A percentile compares a stretch with the other conserved stretches of the same genome.
Evolutionary conservation across 805 yeast genomes (phyloP).

Genomic region (Lipomyces kockii): DNA sequence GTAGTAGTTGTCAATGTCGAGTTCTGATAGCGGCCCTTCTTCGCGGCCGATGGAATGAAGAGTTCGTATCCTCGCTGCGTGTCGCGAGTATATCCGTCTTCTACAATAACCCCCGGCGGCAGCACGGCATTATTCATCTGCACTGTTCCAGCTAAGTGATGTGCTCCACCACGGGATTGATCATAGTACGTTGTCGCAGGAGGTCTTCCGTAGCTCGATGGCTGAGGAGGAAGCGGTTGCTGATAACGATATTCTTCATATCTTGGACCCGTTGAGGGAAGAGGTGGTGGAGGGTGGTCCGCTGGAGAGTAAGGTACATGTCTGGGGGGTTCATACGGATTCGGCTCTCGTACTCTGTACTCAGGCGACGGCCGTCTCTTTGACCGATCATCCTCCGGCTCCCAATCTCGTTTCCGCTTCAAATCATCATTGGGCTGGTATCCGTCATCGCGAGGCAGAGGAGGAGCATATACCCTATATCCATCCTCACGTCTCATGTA

Average conservation of each 20-base stretch:
- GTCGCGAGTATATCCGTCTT: constrained; percentile 32
- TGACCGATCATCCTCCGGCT: neutral
- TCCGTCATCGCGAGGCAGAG: neutral
- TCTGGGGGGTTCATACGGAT: neutral
- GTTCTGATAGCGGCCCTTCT: constrained; percentile 18
- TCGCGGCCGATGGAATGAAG: constrained; percentile 32
- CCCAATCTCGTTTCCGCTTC: constrained; percentile 18
- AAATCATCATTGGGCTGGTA: constrained; percentile 16
- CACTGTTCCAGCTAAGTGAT: neutral
- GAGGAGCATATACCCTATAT: constrained; percentile 7
- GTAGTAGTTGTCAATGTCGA: neutral
- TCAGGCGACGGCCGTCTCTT: constrained; percentile 5
- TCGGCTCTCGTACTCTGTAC: neutral
- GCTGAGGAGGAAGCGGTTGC: neutral
- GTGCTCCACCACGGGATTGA: neutral
- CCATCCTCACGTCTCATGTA: constrained; percentile 2
- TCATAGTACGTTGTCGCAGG: neutral
- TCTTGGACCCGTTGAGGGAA: neutral
- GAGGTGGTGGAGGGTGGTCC: neutral
- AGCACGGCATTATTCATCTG: constrained; percentile 16
- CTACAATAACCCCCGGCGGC: constrained; percentile 14
- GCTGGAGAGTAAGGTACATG: constrained; percentile 1
- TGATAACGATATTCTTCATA: constrained; percentile 3
- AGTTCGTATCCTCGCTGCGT: constrained; percentile 31
- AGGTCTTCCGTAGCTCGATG: constrained; percentile 3